These are phyloP conservation scores for Eucalyptus erythrocorys DNA, from an alignment of 345 rosid genomes.

Conservation along the genomic window DNA sequence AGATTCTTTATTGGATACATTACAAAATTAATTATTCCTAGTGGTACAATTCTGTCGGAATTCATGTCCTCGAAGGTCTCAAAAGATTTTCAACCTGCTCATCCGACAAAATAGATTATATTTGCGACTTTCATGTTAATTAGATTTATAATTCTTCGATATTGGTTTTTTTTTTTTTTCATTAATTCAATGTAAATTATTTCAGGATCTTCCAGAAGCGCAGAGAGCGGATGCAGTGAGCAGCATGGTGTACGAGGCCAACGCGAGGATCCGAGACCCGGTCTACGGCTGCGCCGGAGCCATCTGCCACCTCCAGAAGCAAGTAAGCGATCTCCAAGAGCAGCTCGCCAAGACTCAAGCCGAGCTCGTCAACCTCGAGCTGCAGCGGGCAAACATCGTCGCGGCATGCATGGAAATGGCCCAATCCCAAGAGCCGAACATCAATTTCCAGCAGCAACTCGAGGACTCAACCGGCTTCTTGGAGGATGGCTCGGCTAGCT, in stretches of 20 bases:
- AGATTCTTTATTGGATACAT: background rate
- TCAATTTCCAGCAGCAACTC: background rate
- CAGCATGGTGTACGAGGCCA: slow-evolving; percentile 38
- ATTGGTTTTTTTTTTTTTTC: background rate
- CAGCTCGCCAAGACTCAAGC: slow-evolving; percentile 28
- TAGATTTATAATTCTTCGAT: background rate
- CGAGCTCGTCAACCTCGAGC: slow-evolving; percentile 18
- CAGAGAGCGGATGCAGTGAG: slow-evolving; percentile 37
- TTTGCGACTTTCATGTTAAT: background rate
- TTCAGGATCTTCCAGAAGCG: slow-evolving; percentile 27
- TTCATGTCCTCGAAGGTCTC: background rate
- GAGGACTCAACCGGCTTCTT: background rate
- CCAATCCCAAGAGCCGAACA: background rate
- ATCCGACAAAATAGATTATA: background rate
- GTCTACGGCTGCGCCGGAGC: slow-evolving; percentile 33
- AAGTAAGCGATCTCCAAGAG: slow-evolving; percentile 25
- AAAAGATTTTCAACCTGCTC: background rate
- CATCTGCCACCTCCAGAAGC: slow-evolving; percentile 30
- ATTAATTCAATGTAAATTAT: background rate
- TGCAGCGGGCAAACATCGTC: slow-evolving; percentile 16
- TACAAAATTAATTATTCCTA: background rate
- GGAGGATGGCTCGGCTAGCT: background rate
- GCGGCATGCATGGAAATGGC: slow-evolving; percentile 27
- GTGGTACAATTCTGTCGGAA: background rate
- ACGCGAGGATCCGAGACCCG: slow-evolving; percentile 27